Evolutionary conservation across 2,329 filamentous ascomycete genomes (phyloP).

Genomic region (Aotearoamyces nothofagi): DNA sequence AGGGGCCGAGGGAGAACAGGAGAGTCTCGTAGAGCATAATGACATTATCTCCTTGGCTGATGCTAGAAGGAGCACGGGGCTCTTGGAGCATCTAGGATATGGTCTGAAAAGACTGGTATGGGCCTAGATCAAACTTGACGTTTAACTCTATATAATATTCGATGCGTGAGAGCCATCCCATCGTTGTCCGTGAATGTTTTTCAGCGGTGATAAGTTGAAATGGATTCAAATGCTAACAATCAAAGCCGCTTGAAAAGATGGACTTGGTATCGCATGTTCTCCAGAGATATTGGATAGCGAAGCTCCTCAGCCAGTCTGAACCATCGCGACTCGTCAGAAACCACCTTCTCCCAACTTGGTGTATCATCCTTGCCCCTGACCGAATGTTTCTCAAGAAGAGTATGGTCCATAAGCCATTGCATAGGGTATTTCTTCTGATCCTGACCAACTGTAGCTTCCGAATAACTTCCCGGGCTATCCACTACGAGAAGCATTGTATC

Average conservation of each 20-base stretch:
- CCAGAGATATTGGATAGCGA: slow-evolving; percentile 69
- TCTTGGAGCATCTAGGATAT: slow-evolving; percentile 78
- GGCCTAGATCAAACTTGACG: too few species aligned
- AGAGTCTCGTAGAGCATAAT: slow-evolving; percentile 34
- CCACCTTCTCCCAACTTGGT: slow-evolving; percentile 55
- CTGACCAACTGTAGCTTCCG: slow-evolving; percentile 54
- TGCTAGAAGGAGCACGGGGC: slow-evolving; percentile 72
- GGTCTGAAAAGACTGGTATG: slow-evolving; percentile 90
- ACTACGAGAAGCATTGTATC: slow-evolving; percentile 68
- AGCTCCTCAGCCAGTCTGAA: slow-evolving; percentile 57
- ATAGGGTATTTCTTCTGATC: slow-evolving; percentile 60
- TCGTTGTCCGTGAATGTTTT: too few species aligned
- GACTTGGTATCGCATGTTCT: slow-evolving; percentile 92
- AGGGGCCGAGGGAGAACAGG: slow-evolving; percentile 25
- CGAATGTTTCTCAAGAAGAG: slow-evolving; percentile 38
- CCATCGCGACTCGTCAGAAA: slow-evolving; percentile 69
- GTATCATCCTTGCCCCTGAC: slow-evolving; percentile 16
- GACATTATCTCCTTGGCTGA: slow-evolving; percentile 76
- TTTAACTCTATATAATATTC: too few species aligned
- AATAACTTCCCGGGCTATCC: slow-evolving; percentile 89
- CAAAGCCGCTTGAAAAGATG: slow-evolving; percentile 52
- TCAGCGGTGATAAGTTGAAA: too few species aligned
- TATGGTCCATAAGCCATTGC: slow-evolving; percentile 82
- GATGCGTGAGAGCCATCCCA: too few species aligned
- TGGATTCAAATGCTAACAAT: too few species aligned